These are phyloP conservation scores for Cyclotella choctawhatcheeana DNA, from an alignment of 108 stramenopile species.

Conservation along the genomic window DNA sequence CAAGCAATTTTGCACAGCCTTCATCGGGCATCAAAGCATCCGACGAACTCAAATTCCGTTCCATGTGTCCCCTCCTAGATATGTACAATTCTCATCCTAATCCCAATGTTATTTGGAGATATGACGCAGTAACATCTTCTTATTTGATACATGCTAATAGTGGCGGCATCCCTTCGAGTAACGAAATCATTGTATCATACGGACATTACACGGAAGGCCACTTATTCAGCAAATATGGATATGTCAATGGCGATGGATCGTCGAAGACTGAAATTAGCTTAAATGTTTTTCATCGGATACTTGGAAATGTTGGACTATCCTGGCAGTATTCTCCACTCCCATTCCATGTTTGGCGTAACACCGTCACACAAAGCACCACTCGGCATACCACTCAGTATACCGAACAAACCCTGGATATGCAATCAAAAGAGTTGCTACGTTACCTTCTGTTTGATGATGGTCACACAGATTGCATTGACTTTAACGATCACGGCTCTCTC, in stretches of 20 bases:
- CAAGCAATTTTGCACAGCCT: conserved; percentile 47
- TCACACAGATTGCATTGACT: conserved; percentile 61
- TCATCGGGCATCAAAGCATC: conserved; percentile 21
- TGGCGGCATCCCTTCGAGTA: conserved; percentile 40
- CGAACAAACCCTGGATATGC: conserved; percentile 28
- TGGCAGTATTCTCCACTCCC: conserved; percentile 68
- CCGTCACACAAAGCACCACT: neutral
- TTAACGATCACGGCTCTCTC: neutral
- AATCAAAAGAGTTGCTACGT: conserved; percentile 53
- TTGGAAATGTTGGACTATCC: conserved; percentile 57
- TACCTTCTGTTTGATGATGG: conserved; percentile 86
- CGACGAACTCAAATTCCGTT: conserved; percentile 58
- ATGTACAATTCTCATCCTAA: conserved; percentile 83
- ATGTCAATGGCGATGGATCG: conserved; percentile 85
- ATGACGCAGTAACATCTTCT: conserved; percentile 47
- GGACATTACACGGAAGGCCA: conserved; percentile 74
- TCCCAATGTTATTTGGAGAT: conserved; percentile 67
- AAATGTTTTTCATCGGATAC: conserved; percentile 64
- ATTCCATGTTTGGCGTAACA: conserved; percentile 18
- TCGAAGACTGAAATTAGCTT: conserved; percentile 64
- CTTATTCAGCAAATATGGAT: conserved; percentile 81
- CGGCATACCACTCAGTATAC: conserved; percentile 11
- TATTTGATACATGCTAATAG: conserved; percentile 62
- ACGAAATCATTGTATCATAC: conserved; percentile 69
- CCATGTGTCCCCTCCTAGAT: conserved; percentile 83